These are phyloP conservation scores for Lichina pygmaea DNA, from an alignment of 495 filamentous ascomycete species.

Conservation along the genomic window DNA sequence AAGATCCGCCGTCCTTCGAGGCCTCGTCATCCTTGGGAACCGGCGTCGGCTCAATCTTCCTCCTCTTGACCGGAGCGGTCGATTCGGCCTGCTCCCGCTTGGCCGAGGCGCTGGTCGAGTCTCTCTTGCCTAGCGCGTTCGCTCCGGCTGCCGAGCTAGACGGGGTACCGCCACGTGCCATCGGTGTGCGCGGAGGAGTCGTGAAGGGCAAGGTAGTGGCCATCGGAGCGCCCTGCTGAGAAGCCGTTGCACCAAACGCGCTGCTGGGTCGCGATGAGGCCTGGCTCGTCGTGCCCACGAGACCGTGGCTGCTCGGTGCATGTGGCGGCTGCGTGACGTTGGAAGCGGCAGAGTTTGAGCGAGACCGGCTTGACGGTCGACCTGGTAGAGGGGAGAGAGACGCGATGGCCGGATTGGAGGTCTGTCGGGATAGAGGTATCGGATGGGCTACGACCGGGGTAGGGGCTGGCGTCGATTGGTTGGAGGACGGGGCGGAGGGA, in stretches of 20 bases:
- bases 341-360: constrained; percentile 74
- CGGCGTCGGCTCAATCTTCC: constrained; percentile 53
- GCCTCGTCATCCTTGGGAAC: constrained; percentile 11
- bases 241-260: constrained; percentile 45
- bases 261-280: constrained; percentile 48
- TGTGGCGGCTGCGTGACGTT: constrained; percentile 31
- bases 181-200: constrained; percentile 61
- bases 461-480: constrained; percentile 32
- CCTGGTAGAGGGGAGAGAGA: constrained; percentile 23
- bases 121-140: constrained; percentile 30
- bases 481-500: constrained; percentile 18
- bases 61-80: constrained; percentile 31
- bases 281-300: constrained; percentile 30
- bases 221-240: constrained; percentile 28
- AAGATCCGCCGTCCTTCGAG: background rate
- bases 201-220: constrained; percentile 25
- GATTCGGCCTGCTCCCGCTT: constrained; percentile 32
- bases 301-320: constrained; percentile 1
- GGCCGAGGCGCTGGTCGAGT: constrained; percentile 21
- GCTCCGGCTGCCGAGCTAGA: constrained; percentile 12
- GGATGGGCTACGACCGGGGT: constrained; percentile 21
- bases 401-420: constrained; percentile 12
- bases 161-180: constrained; percentile 18
- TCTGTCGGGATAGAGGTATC: background rate
- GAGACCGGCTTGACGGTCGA: constrained; percentile 45